phyloP scores from a whole-genome alignment of 768 basidiomycete genomes.

The Trametes punicea region DNA sequence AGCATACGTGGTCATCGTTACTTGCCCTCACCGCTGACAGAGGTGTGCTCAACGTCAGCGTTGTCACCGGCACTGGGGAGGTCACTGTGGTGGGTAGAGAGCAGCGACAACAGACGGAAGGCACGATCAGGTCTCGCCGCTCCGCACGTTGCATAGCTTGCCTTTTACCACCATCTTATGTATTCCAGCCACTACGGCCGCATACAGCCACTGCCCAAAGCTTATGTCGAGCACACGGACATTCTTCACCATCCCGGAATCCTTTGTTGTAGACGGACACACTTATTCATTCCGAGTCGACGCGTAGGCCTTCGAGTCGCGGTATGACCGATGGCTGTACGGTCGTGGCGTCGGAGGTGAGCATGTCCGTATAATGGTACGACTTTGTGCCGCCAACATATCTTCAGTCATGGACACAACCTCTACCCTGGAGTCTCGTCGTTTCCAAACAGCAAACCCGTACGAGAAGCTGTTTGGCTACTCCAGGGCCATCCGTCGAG shows the following conservation, averaged over 20 bases:
- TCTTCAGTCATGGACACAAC: background rate
- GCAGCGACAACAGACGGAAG: background rate
- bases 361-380: background rate
- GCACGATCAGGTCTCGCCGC: too few species aligned
- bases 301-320: background rate
- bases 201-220: background rate
- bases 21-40: background rate
- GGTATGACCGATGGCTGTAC: background rate
- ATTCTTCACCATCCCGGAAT: background rate
- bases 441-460: slow-evolving; percentile 42
- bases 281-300: background rate
- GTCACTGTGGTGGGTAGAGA: background rate
- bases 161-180: slow-evolving; percentile 6
- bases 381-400: background rate
- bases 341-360: background rate
- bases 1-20: background rate
- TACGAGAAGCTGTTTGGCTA: slow-evolving; percentile 51
- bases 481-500: slow-evolving; percentile 49
- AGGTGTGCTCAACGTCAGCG: background rate
- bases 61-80: too few species aligned
- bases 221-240: background rate
- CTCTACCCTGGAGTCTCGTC: background rate
- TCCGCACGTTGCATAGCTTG: too few species aligned
- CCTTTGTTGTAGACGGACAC: background rate
- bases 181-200: background rate